Conservation (phyloP, 768 basidiomycete species). For the Pulveroboletus sp. region DNA sequence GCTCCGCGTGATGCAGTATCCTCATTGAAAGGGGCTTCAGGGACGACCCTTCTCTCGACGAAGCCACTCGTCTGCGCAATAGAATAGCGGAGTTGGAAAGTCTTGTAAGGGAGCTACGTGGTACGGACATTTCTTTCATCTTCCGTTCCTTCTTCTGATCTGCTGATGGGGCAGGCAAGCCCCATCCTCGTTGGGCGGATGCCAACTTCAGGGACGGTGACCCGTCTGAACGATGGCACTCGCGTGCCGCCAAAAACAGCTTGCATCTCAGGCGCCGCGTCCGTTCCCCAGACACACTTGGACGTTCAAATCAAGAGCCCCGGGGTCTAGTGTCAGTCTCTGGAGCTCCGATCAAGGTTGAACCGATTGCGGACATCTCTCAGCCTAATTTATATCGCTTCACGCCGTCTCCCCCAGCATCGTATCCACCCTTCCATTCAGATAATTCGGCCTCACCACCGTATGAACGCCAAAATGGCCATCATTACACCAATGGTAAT, state of each 20-base stretch:
- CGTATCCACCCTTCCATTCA: slow-evolving; percentile 50
- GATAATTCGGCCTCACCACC: slow-evolving; percentile 38
- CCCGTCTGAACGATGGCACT: slow-evolving; percentile 83
- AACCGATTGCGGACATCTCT: slow-evolving; percentile 48
- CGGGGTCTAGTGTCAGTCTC: slow-evolving; percentile 41
- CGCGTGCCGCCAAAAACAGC: slow-evolving; percentile 68
- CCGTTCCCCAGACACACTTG: slow-evolving; percentile 35
- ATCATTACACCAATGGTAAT: slow-evolving; percentile 32
- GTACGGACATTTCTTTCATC: slow-evolving; percentile 36
- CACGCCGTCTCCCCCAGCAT: slow-evolving; percentile 56
- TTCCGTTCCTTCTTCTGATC: slow-evolving; percentile 7
- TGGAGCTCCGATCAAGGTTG: slow-evolving; percentile 66
- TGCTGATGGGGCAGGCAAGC: slow-evolving; percentile 54
- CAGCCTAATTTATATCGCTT: slow-evolving; percentile 62
- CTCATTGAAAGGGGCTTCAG: slow-evolving; percentile 34
- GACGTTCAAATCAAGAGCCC: slow-evolving; percentile 33
- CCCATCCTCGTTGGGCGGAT: slow-evolving; percentile 85
- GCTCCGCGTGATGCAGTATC: not conserved
- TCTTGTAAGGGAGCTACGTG: slow-evolving; percentile 83
- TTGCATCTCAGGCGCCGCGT: slow-evolving; percentile 41
- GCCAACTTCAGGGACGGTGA: slow-evolving; percentile 75
- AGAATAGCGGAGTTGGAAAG: slow-evolving; percentile 92
- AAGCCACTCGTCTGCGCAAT: slow-evolving; percentile 79
- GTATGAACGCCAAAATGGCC: slow-evolving; percentile 33
- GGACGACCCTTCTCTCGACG: slow-evolving; percentile 85